phyloP scores from a whole-genome alignment of 768 basidiomycete species.

The Mycena floridula region DNA sequence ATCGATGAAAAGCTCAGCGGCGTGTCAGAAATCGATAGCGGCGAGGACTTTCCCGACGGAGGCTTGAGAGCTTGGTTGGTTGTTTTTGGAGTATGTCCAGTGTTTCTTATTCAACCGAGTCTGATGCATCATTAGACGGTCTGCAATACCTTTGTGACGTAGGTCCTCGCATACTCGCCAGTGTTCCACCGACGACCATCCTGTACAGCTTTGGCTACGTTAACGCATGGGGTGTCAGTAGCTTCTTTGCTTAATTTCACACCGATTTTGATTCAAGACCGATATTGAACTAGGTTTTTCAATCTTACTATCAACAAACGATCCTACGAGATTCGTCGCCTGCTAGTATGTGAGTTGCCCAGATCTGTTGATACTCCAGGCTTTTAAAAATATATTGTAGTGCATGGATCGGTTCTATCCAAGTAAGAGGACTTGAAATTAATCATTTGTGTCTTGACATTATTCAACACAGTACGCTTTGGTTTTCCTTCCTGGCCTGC shows the following conservation, averaged over 20 bases:
- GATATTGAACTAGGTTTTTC: constrained; percentile 71
- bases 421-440: constrained; percentile 37
- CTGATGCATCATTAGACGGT: too few relatives aligned
- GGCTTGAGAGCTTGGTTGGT: constrained; percentile 42
- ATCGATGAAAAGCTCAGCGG: too few relatives aligned
- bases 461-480: constrained; percentile 45
- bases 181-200: too few relatives aligned
- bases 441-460: neutral
- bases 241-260: too few relatives aligned
- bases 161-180: too few relatives aligned
- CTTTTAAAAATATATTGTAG: neutral
- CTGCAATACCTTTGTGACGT: too few relatives aligned
- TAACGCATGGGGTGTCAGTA: constrained; percentile 75
- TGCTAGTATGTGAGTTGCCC: constrained; percentile 49
- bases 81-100: constrained; percentile 36
- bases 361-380: neutral
- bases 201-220: too few relatives aligned
- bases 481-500: constrained; percentile 53
- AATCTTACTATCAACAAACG: constrained; percentile 60
- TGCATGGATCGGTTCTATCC: constrained; percentile 71
- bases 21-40: too few relatives aligned
- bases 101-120: too few relatives aligned
- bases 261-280: too few relatives aligned
- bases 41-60: constrained; percentile 37
- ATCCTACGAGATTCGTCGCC: constrained; percentile 43